These are phyloP conservation scores for Gaeumannomyces sp. DNA, from an alignment of 2,329 filamentous ascomycete species.

Conservation along the genomic window DNA sequence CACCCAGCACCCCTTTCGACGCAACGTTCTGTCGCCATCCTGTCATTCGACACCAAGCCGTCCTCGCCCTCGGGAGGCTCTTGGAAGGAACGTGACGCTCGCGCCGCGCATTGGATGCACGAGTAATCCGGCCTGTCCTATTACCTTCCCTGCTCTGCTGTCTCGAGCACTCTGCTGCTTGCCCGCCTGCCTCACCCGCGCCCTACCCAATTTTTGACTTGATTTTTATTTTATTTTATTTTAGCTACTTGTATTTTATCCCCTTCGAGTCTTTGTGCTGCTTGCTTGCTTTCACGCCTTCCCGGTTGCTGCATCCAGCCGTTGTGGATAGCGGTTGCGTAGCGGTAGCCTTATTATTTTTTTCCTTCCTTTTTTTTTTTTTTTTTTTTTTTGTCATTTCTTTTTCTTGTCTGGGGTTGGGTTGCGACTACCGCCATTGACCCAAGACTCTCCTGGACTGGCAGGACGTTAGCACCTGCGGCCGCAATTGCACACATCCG, in stretches of 20 bases:
- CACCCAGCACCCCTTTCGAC: not conserved
- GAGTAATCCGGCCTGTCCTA: not conserved
- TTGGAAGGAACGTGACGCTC: not conserved
- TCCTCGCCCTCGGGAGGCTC: not conserved
- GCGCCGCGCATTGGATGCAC: not conserved
- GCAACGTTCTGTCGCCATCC: not conserved
- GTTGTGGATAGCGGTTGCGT: not conserved
- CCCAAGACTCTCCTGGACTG: not conserved
- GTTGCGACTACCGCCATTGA: not conserved
- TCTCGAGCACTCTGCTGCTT: not conserved
- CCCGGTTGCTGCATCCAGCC: slow-evolving; percentile 1
- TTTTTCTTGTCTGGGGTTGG: not conserved
- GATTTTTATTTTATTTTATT: not conserved
- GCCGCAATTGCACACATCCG: slow-evolving; percentile 6
- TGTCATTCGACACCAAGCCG: slow-evolving; percentile 2
- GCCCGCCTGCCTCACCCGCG: no score
- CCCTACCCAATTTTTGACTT: not conserved
- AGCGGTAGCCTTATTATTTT: not conserved
- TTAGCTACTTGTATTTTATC: not conserved
- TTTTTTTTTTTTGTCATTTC: no score
- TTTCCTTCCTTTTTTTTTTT: not conserved
- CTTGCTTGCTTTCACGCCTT: not conserved
- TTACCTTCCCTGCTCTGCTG: not conserved
- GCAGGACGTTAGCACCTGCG: slow-evolving; percentile 1
- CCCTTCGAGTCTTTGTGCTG: not conserved